A percentile compares a stretch with the other conserved stretches of the same genome.
phyloP scores from a whole-genome alignment of 305 asterid genomes.

The Andrographis paniculata region DNA sequence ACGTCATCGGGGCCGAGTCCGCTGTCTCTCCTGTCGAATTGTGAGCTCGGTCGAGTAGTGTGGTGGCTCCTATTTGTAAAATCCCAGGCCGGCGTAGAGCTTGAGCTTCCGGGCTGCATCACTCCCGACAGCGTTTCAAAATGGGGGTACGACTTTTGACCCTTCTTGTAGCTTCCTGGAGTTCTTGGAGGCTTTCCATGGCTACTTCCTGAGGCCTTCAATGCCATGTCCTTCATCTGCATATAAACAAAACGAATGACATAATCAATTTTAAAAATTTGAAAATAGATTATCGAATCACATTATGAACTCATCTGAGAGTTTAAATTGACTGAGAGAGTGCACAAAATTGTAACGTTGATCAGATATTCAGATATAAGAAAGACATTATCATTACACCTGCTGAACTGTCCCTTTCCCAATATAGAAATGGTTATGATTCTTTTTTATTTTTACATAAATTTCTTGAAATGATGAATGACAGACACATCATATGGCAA shows the following conservation, averaged over 20 bases:
- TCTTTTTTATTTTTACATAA: too few species aligned
- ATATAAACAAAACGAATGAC: not conserved
- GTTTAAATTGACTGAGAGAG: too few species aligned
- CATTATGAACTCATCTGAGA: too few species aligned
- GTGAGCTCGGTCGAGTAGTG: constrained; percentile 25
- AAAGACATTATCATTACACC: not conserved
- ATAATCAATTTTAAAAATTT: too few species aligned
- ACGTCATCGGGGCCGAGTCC: constrained; percentile 31
- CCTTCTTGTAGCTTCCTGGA: constrained; percentile 30
- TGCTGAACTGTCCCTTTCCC: not conserved
- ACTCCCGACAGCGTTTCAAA: constrained; percentile 39
- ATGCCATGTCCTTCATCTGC: constrained; percentile 68
- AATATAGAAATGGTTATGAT: not conserved
- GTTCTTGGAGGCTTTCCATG: constrained; percentile 43
- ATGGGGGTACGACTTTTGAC: constrained; percentile 43
- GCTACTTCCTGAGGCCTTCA: constrained; percentile 44
- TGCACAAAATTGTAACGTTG: too few species aligned
- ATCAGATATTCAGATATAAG: not conserved
- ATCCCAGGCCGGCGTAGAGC: constrained; percentile 65
- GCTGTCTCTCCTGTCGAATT: constrained; percentile 29
- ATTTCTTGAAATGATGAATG: not conserved
- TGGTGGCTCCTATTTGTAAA: constrained; percentile 29
- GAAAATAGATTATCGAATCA: not conserved
- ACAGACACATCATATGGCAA: not conserved
- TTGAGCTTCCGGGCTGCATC: constrained; percentile 56